A percentile compares a stretch with the other conserved stretches of the same genome.
phyloP scores from a whole-genome alignment of 306 rosid species.

The Vigna nakashimae region DNA sequence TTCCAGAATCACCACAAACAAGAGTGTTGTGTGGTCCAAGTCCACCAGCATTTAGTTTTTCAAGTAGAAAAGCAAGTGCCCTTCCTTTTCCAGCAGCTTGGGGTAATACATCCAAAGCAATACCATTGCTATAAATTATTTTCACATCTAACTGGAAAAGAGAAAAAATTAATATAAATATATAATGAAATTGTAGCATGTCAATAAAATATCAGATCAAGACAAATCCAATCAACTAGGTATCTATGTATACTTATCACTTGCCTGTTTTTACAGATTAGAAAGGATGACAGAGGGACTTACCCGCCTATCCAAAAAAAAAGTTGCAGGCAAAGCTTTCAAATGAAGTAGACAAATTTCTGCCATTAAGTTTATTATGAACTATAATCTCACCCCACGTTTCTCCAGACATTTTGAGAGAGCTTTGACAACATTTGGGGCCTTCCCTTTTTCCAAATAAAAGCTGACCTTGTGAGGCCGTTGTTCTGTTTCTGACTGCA shows the following conservation, averaged over 20 bases:
- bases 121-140: constrained; percentile 78
- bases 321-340: not conserved
- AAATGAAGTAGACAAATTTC: constrained; percentile 11
- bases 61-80: constrained; percentile 71
- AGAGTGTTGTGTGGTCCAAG: constrained; percentile 65
- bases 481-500: constrained; percentile 77
- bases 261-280: constrained; percentile 2
- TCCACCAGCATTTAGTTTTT: constrained; percentile 56
- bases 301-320: not conserved
- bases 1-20: constrained; percentile 96
- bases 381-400: constrained; percentile 64
- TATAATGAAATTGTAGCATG: not conserved
- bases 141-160: constrained; percentile 76
- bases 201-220: too few relatives aligned
- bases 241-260: not conserved
- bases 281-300: not conserved
- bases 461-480: constrained; percentile 91
- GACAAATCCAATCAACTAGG: not conserved
- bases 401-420: constrained; percentile 61
- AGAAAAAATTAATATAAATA: constrained; percentile 33
- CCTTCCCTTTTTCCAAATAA: constrained; percentile 69
- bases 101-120: constrained; percentile 78
- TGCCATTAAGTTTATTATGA: constrained; percentile 26
- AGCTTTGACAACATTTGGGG: constrained; percentile 51
- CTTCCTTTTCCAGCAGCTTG: constrained; percentile 80